These are phyloP conservation scores for Funneliformis mosseae DNA, from an alignment of 192 early-diverging fungal species.

Conservation along the genomic window DNA sequence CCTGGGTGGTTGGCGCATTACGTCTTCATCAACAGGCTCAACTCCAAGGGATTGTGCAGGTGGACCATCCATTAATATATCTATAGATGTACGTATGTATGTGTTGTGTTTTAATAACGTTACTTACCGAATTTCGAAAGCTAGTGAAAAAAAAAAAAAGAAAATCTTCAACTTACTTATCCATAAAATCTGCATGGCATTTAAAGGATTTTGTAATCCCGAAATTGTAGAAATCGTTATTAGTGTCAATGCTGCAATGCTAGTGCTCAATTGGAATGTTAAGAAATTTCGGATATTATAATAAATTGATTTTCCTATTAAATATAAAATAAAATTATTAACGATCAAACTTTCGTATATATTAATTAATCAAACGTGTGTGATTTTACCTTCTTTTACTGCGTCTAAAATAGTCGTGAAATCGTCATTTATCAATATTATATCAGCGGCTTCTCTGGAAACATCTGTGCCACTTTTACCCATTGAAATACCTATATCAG, in stretches of 20 bases:
- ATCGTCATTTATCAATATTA: slow-evolving; percentile 97
- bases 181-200: slow-evolving; percentile 99
- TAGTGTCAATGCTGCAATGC: slow-evolving; percentile 85
- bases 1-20: slow-evolving; percentile 88
- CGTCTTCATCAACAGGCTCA: slow-evolving; percentile 88
- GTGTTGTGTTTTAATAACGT: background rate
- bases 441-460: slow-evolving; percentile 94
- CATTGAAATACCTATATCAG: slow-evolving; percentile 98
- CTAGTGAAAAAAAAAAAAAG: slow-evolving; percentile 13
- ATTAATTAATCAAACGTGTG: background rate
- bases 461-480: slow-evolving; percentile 95
- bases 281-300: slow-evolving; percentile 98
- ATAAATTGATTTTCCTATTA: slow-evolving; percentile 88
- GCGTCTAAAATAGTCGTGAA: slow-evolving; percentile 90
- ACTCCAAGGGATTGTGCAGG: slow-evolving; percentile 97
- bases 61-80: slow-evolving; percentile 98
- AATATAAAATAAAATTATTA: background rate
- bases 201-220: slow-evolving; percentile 87
- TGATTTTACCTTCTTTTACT: slow-evolving; percentile 85
- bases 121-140: background rate
- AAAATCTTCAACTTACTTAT: slow-evolving; percentile 75
- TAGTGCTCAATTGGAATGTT: slow-evolving; percentile 94
- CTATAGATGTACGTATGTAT: slow-evolving; percentile 49
- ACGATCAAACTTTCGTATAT: background rate
- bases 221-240: slow-evolving; percentile 87